Percentiles rank a stretch among this genome's conserved stretches.
Evolutionary conservation across 352 stramenopile genomes (phyloP).

Genomic region (Thalassiosira oceanica): DNA sequence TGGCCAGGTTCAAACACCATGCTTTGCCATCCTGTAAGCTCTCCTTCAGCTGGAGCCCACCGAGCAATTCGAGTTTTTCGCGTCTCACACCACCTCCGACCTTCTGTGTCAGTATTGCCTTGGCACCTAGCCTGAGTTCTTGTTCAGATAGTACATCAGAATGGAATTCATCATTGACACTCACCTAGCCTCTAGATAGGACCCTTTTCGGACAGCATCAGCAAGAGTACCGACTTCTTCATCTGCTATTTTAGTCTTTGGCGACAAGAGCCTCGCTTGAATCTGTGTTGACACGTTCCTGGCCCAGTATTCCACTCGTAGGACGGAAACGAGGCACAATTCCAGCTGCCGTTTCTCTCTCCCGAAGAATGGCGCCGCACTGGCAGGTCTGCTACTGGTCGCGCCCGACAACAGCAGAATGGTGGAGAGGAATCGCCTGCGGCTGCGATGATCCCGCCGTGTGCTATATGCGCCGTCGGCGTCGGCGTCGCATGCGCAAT

Average conservation of each 20-base stretch:
- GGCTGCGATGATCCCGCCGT: too few relatives aligned
- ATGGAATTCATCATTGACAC: too few relatives aligned
- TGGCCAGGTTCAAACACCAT: constrained; percentile 25
- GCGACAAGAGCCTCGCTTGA: constrained; percentile 19
- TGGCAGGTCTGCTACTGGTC: too few relatives aligned
- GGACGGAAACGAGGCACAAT: constrained; percentile 61
- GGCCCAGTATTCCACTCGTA: constrained; percentile 68
- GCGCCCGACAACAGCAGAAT: too few relatives aligned
- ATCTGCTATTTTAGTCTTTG: neutral
- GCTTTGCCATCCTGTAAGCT: constrained; percentile 57
- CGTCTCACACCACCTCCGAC: constrained; percentile 53
- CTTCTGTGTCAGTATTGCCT: constrained; percentile 61
- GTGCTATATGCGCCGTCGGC: too few relatives aligned
- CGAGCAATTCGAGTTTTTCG: constrained; percentile 44
- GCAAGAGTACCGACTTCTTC: neutral
- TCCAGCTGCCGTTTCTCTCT: constrained; percentile 57
- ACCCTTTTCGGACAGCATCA: constrained; percentile 33
- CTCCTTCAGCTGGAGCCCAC: constrained; percentile 53
- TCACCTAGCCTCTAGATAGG: constrained; percentile 76
- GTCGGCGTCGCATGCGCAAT: too few relatives aligned
- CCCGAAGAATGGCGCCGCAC: constrained; percentile 10
- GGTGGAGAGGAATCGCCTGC: too few relatives aligned
- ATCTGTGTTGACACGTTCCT: constrained; percentile 31
- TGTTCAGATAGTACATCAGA: too few relatives aligned
- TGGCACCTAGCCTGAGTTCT: constrained; percentile 65